Percentiles rank a stretch among this genome's conserved stretches.
phyloP scores from a whole-genome alignment of 2,329 filamentous ascomycete genomes.

The Xylariaceae sp. region DNA sequence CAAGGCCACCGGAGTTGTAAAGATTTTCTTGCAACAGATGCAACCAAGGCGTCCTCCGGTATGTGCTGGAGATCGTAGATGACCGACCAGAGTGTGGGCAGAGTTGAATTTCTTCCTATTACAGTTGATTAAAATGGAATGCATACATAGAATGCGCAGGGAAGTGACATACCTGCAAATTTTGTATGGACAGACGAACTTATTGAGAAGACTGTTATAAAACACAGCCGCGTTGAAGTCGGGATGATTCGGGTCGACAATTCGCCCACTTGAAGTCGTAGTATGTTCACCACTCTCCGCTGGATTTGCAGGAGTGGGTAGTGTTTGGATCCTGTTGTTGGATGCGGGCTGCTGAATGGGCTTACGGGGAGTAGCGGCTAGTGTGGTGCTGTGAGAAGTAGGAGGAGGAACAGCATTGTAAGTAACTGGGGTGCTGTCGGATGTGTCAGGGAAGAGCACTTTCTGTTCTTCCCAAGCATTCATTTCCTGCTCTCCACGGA shows the following conservation, averaged over 20 bases:
- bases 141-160: not conserved
- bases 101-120: conserved; percentile 51
- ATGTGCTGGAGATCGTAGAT: conserved; percentile 55
- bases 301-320: not conserved
- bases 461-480: conserved; percentile 8
- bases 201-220: conserved; percentile 8
- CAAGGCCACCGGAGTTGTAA: conserved; percentile 51
- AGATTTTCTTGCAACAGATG: conserved; percentile 52
- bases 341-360: not conserved
- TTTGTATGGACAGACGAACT: conserved; percentile 25
- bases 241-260: conserved; percentile 15
- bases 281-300: not conserved
- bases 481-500: not conserved
- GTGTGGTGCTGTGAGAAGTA: not conserved
- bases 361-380: not conserved
- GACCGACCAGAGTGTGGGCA: conserved; percentile 44
- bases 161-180: conserved; percentile 22
- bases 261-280: not conserved
- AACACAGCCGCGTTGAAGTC: conserved; percentile 23
- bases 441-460: not conserved
- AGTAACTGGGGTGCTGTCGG: not conserved
- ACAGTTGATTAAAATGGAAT: conserved; percentile 22
- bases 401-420: conserved; percentile 24
- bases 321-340: conserved; percentile 5
- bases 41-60: conserved; percentile 47